A percentile compares a stretch with the other conserved stretches of the same genome.
phyloP scores from a whole-genome alignment of 495 filamentous ascomycete genomes.

The Lophiotrema nucula region DNA sequence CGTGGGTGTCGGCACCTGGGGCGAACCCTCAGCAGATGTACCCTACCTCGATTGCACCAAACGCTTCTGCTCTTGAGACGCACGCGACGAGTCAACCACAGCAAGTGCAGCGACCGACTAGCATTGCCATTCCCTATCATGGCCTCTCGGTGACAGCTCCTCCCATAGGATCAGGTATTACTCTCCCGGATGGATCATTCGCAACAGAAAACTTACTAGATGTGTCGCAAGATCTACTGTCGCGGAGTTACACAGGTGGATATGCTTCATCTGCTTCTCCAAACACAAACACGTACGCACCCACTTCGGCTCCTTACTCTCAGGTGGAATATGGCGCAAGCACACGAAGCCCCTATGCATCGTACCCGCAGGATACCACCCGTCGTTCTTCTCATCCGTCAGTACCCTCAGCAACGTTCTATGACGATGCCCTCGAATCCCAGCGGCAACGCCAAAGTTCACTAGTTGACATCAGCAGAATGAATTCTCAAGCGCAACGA shows the following conservation, averaged over 20 bases:
- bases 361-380: conserved; percentile 58
- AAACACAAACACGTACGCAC: conserved; percentile 65
- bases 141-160: conserved; percentile 69
- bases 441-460: conserved; percentile 54
- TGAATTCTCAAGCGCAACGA: conserved; percentile 56
- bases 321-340: conserved; percentile 61
- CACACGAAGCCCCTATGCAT: conserved; percentile 53
- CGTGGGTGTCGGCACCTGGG: conserved; percentile 69
- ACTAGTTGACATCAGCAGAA: conserved; percentile 64
- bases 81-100: conserved; percentile 50
- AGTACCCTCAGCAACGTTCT: conserved; percentile 59
- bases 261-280: conserved; percentile 47
- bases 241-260: conserved; percentile 36
- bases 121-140: conserved; percentile 72
- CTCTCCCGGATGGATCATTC: conserved; percentile 65
- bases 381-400: conserved; percentile 89
- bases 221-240: conserved; percentile 69
- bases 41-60: conserved; percentile 59
- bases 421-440: conserved; percentile 46
- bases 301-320: conserved; percentile 66
- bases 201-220: conserved; percentile 68
- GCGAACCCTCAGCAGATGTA: conserved; percentile 58
- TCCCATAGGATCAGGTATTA: conserved; percentile 66
- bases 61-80: conserved; percentile 33
- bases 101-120: conserved; percentile 57